These are phyloP conservation scores for Termitomyces sp. DNA, from an alignment of 768 basidiomycete genomes.

Conservation along the genomic window DNA sequence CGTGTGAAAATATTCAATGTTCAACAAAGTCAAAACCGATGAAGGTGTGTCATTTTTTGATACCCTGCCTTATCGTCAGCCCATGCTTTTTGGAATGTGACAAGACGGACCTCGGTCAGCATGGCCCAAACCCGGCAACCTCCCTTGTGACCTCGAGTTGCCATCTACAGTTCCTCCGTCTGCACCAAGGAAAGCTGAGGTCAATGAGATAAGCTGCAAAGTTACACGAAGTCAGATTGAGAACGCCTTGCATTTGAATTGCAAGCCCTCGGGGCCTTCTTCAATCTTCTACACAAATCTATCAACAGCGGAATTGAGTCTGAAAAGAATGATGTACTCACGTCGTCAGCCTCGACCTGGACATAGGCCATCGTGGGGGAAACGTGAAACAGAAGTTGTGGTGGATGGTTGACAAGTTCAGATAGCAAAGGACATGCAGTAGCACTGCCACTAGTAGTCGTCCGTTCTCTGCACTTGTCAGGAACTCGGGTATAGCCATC, in stretches of 20 bases:
- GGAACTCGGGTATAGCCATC: constrained; percentile 24
- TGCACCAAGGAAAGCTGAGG: constrained; percentile 52
- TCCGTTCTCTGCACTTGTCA: no score
- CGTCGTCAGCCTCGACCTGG: constrained; percentile 66
- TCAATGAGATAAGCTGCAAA: not conserved
- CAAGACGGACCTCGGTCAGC: constrained; percentile 43
- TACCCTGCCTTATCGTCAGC: constrained; percentile 42
- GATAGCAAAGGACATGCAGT: no score
- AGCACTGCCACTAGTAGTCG: not conserved
- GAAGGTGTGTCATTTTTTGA: no score
- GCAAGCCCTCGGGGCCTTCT: constrained; percentile 63
- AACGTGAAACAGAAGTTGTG: constrained; percentile 1
- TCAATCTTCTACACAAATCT: constrained; percentile 40
- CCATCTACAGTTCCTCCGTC: constrained; percentile 24
- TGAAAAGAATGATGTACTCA: constrained; percentile 22
- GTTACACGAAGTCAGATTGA: not conserved
- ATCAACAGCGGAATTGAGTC: not conserved
- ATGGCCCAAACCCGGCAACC: constrained; percentile 40
- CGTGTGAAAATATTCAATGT: no score
- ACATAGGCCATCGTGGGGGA: constrained; percentile 57
- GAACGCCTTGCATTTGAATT: constrained; percentile 57
- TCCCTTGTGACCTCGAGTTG: constrained; percentile 30
- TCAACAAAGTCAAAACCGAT: no score
- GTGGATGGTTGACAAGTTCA: no score
- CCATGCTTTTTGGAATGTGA: not conserved